Evolutionary conservation across 108 stramenopile species (phyloP), one percentile per base, ranked within the genome.

Genomic region (Fistulifera pelliculosa): DNA sequence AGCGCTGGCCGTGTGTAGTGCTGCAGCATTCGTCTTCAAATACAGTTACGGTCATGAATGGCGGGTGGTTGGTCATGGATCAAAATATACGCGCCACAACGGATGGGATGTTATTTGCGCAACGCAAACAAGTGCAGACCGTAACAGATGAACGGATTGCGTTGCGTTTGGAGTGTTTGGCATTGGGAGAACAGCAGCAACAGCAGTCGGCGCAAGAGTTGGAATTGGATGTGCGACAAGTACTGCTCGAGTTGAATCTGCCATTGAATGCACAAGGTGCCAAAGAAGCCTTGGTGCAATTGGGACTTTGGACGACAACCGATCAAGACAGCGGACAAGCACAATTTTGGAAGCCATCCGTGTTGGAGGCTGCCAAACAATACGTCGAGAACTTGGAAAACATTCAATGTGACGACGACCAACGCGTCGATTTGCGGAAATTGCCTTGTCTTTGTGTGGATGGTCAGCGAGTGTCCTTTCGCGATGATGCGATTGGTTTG

Each of bases 401-500:
- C 4, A 45, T 21, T 4, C 4, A 45, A 8, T 17, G 21, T 5
- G 27, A 15, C n/a, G n/a, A 42, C 13, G 81, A 85, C 51, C 68
- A 72, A 15, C 73, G 84, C 25, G 50, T 57, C 2, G 72, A 93
- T 64, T 57, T 93, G 11, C 68, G 86, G 6, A 35, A 47, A 1
- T 56, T 89, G 11, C 87, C 87, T n/a, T 73, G 73, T 50, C 59
- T 93, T 42, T 87, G 83, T 44, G 58, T 93, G 17, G 92, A 93
- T 69, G 81, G 85, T 14, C 56, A 77, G 42, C 59, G 77, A 39
- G 63, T 85, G 0, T 47, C 79, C 2, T 93, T 93, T 59, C 83
- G 87, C 27, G 92, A 93, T 59, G 91, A 93, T 66, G 75, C 81
- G 27, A 71, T 93, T 62, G 91, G 91, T 14, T 58, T 93, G 42